These are phyloP conservation scores for Salvia miltiorrhiza DNA, from an alignment of 257 asterid genomes.

Conservation along the genomic window DNA sequence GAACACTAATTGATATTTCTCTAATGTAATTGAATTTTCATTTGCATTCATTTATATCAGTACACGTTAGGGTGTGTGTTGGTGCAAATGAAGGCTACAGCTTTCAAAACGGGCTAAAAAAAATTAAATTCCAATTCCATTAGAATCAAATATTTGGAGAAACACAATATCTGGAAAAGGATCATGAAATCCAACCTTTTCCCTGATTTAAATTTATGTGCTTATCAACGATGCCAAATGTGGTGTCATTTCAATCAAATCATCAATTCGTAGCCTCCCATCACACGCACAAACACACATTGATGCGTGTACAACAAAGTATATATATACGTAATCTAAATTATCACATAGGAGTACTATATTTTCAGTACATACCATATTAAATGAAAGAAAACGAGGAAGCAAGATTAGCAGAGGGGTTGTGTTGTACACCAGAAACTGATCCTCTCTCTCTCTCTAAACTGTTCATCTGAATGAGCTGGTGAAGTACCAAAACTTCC, in stretches of 20 bases:
- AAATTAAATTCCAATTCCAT: neutral
- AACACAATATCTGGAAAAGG: constrained; percentile 25
- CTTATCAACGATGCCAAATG: constrained; percentile 27
- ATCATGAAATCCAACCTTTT: constrained; percentile 9
- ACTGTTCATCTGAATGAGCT: constrained; percentile 8
- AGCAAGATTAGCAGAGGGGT: neutral
- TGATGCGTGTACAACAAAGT: constrained; percentile 8
- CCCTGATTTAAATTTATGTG: constrained; percentile 8
- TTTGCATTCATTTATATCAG: neutral
- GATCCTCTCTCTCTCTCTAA: neutral
- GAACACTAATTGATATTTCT: neutral
- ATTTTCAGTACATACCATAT: neutral
- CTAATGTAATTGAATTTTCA: neutral
- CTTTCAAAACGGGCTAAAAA: neutral
- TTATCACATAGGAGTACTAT: neutral
- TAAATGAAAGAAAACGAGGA: constrained; percentile 1
- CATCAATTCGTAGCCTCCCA: constrained; percentile 21
- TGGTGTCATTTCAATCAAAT: constrained; percentile 42
- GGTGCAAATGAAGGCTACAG: neutral
- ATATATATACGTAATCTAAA: neutral
- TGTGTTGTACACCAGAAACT: neutral
- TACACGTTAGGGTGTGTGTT: neutral
- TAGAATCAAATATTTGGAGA: constrained; percentile 1
- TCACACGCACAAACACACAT: constrained; percentile 14
- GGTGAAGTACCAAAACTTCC: constrained; percentile 5